Evolutionary conservation across 2,329 filamentous ascomycete genomes (phyloP), one percentile per base, ranked within the genome.

Genomic region (Penicillium vulpinum): DNA sequence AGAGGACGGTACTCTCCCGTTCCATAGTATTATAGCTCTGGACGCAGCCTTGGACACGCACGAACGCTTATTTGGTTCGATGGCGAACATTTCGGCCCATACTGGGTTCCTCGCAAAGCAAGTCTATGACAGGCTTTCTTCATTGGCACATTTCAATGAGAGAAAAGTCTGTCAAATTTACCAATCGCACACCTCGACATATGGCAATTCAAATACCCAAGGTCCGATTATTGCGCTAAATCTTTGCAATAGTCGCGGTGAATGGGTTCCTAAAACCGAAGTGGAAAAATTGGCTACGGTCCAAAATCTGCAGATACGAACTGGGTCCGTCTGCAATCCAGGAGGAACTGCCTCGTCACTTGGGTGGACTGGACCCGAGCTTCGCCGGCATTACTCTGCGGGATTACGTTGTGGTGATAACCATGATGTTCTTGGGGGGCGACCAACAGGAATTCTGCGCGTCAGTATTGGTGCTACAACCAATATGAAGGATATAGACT

Each of bases 381-480:
- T 97, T 82, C 88, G 82, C 64, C 83, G 83, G 57, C 96, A 96
- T 70, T 96, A 94, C 67, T 91, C 89, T 0, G 85, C 88, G 2
- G 94, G 94, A 0, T 86, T 92, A 69, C 85, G 91, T 38, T 99
- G 94, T 72, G 92, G 92, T 7, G 84, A 85, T 52, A 91, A 92
- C 18, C 88, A 89, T 65, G 91, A 96, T 60, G 82, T 96, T 38
- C 85, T 94, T 62, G 82, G 84, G 35, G 92, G 91, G 22, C 95
- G 92, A 66, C 91, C 93, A 2, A 96, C 91, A 0, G 94, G 94
- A 1, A 85, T 95, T 35, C 85, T 97, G 60, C 85, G 94, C 57
- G 85, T 88, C 36, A 97, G 93, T 66, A 74, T 97, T 0, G 94
- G 93, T 3, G 91, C 92, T 0, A 96, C 96, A 90, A 97, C 90